A percentile compares a stretch with the other conserved stretches of the same genome.
Evolutionary conservation across 257 asterid genomes (phyloP).

Genomic region (Gardenia jasminoides): DNA sequence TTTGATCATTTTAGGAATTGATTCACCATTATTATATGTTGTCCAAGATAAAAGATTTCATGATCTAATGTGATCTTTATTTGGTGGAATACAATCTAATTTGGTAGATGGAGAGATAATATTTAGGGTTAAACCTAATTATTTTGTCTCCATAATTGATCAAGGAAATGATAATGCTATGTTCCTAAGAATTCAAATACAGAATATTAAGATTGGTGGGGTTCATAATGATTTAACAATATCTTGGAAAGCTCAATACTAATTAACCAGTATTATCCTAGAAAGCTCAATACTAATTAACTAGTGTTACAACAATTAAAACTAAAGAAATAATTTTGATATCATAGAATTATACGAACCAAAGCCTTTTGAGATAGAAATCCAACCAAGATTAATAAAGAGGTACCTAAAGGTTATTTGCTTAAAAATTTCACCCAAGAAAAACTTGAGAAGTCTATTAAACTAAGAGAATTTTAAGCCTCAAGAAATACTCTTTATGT

Average conservation of each 20-base stretch:
- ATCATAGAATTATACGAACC: neutral
- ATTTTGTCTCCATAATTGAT: too few relatives aligned
- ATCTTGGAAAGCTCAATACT: too few relatives aligned
- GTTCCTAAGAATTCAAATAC: too few relatives aligned
- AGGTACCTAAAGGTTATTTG: neutral
- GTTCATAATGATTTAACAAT: too few relatives aligned
- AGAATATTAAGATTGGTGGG: too few relatives aligned
- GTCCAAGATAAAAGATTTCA: neutral
- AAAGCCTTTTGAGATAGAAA: neutral
- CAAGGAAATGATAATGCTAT: too few relatives aligned
- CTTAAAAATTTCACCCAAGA: neutral
- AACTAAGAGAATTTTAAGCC: neutral
- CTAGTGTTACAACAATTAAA: neutral
- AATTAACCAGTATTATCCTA: too few relatives aligned
- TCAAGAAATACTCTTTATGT: neutral
- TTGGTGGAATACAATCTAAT: neutral
- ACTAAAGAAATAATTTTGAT: neutral
- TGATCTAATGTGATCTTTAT: neutral
- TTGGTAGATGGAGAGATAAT: too few relatives aligned
- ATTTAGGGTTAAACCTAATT: neutral
- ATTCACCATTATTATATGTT: neutral
- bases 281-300: too few relatives aligned
- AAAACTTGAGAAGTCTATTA: neutral
- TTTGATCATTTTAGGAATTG: neutral
- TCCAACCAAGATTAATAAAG: neutral